phyloP scores from a whole-genome alignment of 805 yeast species.

The Metschnikowia lunata region DNA sequence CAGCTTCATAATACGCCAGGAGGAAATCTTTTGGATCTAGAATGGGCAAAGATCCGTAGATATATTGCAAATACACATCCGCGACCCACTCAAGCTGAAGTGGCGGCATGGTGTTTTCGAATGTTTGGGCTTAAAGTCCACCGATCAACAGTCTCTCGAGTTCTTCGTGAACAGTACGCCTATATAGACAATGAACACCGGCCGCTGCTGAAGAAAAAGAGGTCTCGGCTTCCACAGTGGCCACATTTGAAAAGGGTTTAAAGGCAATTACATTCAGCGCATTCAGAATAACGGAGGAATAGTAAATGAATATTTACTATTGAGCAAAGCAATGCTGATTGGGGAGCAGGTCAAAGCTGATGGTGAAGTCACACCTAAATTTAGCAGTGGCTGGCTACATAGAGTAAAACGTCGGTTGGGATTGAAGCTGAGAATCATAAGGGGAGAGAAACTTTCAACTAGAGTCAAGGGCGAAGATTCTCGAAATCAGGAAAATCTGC shows the following conservation, averaged over 20 bases:
- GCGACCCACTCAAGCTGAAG: neutral
- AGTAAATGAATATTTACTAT: neutral
- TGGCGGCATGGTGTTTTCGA: neutral
- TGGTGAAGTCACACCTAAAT: neutral
- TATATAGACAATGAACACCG: neutral
- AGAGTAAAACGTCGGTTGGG: neutral
- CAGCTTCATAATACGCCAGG: neutral
- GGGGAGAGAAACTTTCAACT: neutral
- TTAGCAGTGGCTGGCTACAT: neutral
- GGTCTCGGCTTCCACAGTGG: neutral
- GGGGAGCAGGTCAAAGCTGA: neutral
- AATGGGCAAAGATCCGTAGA: neutral
- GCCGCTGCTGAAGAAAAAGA: neutral
- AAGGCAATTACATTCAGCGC: too few species aligned
- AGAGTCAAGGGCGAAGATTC: neutral
- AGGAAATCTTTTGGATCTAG: neutral
- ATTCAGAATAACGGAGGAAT: neutral
- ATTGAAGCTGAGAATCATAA: neutral
- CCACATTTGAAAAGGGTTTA: neutral
- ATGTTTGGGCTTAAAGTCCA: neutral
- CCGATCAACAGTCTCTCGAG: neutral
- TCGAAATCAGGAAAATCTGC: neutral
- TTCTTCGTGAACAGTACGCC: too few species aligned
- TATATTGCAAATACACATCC: neutral
- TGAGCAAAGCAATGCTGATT: neutral